Evolutionary conservation across 1,284 basidiomycete species (phyloP).

Genomic region (Jaminaea rosea): DNA sequence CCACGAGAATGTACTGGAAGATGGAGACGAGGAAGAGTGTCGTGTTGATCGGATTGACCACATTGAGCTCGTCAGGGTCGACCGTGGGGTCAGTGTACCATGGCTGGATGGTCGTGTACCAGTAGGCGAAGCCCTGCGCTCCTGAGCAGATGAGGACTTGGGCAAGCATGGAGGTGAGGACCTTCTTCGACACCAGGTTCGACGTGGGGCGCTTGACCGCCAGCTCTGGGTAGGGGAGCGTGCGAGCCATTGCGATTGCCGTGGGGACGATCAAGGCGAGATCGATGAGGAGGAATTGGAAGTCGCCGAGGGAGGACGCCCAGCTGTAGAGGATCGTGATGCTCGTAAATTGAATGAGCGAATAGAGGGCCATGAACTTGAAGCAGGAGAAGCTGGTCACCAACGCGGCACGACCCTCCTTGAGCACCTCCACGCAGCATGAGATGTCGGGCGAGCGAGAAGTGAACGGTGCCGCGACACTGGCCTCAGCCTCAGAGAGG

Average conservation of each 20-base stretch:
- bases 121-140: conserved; percentile 76
- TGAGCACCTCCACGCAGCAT: conserved; percentile 92
- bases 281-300: conserved; percentile 95
- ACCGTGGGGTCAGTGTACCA: conserved; percentile 65
- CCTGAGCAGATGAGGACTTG: conserved; percentile 80
- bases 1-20: conserved; percentile 96
- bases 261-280: conserved; percentile 94
- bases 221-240: conserved; percentile 64
- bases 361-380: conserved; percentile 68
- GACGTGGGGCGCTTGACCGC: conserved; percentile 88
- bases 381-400: conserved; percentile 99
- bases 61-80: conserved; percentile 68
- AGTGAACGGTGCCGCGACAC: conserved; percentile 97
- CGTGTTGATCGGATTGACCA: conserved; percentile 89
- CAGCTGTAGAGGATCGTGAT: conserved; percentile 92
- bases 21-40: conserved; percentile 85
- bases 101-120: conserved; percentile 73
- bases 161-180: conserved; percentile 83
- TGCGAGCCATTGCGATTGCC: conserved; percentile 88
- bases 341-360: conserved; percentile 54
- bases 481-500: conserved; percentile 93
- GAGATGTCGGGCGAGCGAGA: conserved; percentile 86
- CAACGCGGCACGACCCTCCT: conserved; percentile 75
- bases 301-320: conserved; percentile 90
- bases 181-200: conserved; percentile 90